These are phyloP conservation scores for Posidonia oceanica DNA, from an alignment of 116 monocot genomes.

Conservation along the genomic window DNA sequence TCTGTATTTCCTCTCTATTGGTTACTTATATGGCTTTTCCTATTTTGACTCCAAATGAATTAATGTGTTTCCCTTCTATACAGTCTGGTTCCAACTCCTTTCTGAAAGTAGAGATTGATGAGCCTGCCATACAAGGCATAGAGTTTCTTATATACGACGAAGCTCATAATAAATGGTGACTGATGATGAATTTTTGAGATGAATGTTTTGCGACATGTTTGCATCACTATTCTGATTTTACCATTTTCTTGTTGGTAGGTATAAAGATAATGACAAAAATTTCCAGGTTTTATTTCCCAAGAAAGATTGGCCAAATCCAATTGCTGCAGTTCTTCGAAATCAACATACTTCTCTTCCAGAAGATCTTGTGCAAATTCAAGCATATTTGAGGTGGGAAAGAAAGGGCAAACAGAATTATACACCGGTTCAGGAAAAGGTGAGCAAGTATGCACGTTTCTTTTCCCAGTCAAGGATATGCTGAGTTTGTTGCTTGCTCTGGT, in stretches of 20 bases:
- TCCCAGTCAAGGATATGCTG: neutral
- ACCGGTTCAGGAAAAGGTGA: conserved; percentile 77
- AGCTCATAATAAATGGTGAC: conserved; percentile 68
- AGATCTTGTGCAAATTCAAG: conserved; percentile 88
- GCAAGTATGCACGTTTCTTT: conserved; percentile 7
- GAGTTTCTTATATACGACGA: conserved; percentile 89
- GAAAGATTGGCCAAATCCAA: neutral
- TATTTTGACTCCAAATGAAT: neutral
- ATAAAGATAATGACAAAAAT: conserved; percentile 82
- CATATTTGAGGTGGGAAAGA: conserved; percentile 91
- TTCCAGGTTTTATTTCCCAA: conserved; percentile 43
- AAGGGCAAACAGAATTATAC: conserved; percentile 78
- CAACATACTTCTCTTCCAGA: conserved; percentile 47
- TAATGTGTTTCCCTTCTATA: neutral
- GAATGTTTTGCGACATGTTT: neutral
- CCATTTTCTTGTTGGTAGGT: conserved; percentile 29
- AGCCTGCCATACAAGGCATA: conserved; percentile 65
- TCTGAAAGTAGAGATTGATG: conserved; percentile 74
- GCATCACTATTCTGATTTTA: neutral
- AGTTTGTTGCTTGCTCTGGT: neutral
- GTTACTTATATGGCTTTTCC: neutral
- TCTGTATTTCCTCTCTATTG: neutral
- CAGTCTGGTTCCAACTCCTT: conserved; percentile 58
- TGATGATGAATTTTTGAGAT: neutral
- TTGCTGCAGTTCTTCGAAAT: conserved; percentile 8